Evolutionary conservation across 257 asterid genomes (phyloP).

Genomic region (Nicotiana paniculata): DNA sequence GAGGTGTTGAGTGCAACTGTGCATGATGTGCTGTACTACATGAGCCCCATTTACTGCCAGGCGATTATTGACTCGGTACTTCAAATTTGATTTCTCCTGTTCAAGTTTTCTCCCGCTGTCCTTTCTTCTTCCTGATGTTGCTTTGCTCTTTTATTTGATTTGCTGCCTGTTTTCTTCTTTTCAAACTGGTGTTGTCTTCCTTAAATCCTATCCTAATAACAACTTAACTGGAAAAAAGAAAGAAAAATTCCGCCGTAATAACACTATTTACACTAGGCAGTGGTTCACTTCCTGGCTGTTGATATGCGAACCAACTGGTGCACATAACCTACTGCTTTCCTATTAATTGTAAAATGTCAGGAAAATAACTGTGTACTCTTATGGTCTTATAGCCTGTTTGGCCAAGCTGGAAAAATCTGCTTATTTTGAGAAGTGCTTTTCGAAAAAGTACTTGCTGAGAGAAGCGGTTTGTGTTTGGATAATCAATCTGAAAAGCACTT

Average conservation of each 20-base stretch:
- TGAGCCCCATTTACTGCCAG: constrained; percentile 99
- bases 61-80: constrained; percentile 87
- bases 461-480: too few relatives aligned
- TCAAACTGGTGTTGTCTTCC: neutral
- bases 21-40: constrained; percentile 93
- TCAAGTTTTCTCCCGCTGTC: neutral
- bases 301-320: neutral
- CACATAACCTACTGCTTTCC: neutral
- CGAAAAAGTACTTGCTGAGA: too few relatives aligned
- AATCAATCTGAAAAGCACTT: too few relatives aligned
- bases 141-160: neutral
- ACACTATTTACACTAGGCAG: neutral
- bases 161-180: neutral
- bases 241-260: neutral
- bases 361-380: neutral
- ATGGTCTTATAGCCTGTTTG: neutral
- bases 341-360: neutral
- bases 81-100: constrained; percentile 3
- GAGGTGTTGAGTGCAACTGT: constrained; percentile 92
- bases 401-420: too few relatives aligned
- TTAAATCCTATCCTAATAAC: neutral
- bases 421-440: too few relatives aligned
- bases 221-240: neutral
- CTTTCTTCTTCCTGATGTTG: neutral
- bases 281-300: neutral